phyloP scores from a whole-genome alignment of 148 eudicot genomes.

The Spergularia marina region DNA sequence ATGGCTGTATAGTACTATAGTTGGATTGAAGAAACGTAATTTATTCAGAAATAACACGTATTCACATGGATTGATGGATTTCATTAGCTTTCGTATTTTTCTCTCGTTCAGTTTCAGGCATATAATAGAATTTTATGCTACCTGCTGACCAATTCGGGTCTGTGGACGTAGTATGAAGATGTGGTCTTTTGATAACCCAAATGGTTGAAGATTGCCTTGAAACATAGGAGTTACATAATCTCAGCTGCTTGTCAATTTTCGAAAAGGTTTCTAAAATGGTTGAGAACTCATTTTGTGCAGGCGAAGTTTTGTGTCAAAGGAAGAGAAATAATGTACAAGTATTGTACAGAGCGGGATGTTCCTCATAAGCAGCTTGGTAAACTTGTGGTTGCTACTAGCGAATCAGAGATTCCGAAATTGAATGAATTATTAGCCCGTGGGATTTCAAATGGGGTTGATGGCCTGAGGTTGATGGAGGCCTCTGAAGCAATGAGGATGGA shows the following conservation, averaged over 20 bases:
- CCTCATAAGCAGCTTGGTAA: slow-evolving; percentile 86
- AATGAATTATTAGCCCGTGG: slow-evolving; percentile 58
- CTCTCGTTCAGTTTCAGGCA: no score
- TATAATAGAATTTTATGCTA: no score
- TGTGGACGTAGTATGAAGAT: no score
- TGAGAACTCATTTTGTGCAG: slow-evolving; percentile 33
- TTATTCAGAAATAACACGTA: no score
- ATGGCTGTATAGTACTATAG: no score
- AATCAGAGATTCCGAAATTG: slow-evolving; percentile 70
- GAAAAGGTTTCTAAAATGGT: background rate
- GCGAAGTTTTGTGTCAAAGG: slow-evolving; percentile 76
- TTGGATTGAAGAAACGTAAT: no score
- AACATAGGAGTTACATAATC: background rate
- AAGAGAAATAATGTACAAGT: slow-evolving; percentile 70
- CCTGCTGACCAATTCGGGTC: no score
- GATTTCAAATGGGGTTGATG: slow-evolving; percentile 69
- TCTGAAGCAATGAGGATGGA: slow-evolving; percentile 71
- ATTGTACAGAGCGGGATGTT: slow-evolving; percentile 63
- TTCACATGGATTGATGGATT: no score
- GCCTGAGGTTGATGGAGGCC: slow-evolving; percentile 74
- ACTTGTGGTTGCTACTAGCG: slow-evolving; percentile 79
- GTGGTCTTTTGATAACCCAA: no score
- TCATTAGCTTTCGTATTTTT: no score
- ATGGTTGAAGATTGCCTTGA: slow-evolving; percentile 10
- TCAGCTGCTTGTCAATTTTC: background rate